These are phyloP conservation scores for Handroanthus guayacan DNA, from an alignment of 257 asterid genomes.

Conservation along the genomic window DNA sequence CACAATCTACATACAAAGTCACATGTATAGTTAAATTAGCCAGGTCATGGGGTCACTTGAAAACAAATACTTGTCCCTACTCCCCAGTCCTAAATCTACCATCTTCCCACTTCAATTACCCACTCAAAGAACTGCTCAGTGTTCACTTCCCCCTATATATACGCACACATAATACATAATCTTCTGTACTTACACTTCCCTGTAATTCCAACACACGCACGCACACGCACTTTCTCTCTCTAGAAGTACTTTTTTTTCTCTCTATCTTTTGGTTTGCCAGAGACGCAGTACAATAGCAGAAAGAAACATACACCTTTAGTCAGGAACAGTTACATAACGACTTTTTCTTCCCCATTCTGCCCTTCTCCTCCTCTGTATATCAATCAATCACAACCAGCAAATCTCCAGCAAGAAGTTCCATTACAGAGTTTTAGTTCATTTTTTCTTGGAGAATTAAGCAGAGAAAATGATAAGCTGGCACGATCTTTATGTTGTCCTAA, in stretches of 20 bases:
- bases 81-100: neutral
- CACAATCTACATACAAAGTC: neutral
- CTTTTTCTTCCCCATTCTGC: neutral
- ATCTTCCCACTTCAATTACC: neutral
- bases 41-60: slow-evolving; percentile 35
- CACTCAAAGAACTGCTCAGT: neutral
- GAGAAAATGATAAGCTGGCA: slow-evolving; percentile 71
- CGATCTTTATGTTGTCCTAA: slow-evolving; percentile 84
- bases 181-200: slow-evolving; percentile 19
- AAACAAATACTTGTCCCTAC: neutral
- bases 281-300: neutral
- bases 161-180: neutral
- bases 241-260: neutral
- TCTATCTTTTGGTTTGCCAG: slow-evolving; percentile 19
- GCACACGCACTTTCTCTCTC: neutral
- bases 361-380: neutral
- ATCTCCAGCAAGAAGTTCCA: neutral
- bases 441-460: slow-evolving; percentile 6
- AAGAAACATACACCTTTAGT: slow-evolving; percentile 41
- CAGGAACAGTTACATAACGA: slow-evolving; percentile 42
- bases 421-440: neutral
- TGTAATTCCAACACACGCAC: neutral
- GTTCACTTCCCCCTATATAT: slow-evolving; percentile 28
- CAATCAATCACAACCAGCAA: neutral
- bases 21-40: slow-evolving; percentile 29